Evolutionary conservation across 352 stramenopile genomes (phyloP).

Genomic region (Pythium biforme): DNA sequence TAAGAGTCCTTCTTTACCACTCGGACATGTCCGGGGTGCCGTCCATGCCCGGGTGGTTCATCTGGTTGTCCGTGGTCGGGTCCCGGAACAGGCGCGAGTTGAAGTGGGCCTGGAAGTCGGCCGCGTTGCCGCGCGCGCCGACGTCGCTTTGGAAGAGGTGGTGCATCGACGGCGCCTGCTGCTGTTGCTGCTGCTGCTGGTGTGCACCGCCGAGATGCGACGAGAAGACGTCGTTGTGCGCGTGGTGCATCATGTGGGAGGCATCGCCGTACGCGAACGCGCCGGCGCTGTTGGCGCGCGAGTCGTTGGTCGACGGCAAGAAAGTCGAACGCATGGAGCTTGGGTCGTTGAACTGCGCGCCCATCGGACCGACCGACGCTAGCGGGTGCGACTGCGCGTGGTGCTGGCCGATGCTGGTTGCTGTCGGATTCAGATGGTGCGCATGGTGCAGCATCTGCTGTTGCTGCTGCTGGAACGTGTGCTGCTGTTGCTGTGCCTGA

Average conservation of each 20-base stretch:
- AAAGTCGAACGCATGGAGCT: slow-evolving; percentile 14
- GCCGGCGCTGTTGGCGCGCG: slow-evolving; percentile 9
- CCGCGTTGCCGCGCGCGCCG: slow-evolving; percentile 3
- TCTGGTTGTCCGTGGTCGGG: slow-evolving; percentile 30
- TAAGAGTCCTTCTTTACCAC: slow-evolving; percentile 20
- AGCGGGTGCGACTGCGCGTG: slow-evolving; percentile 14
- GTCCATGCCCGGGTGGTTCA: slow-evolving; percentile 42
- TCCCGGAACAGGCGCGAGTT: slow-evolving; percentile 43
- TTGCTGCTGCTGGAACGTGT: slow-evolving; percentile 25
- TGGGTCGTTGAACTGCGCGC: slow-evolving; percentile 12
- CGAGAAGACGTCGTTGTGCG: slow-evolving; percentile 19
- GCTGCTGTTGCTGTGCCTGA: slow-evolving; percentile 21
- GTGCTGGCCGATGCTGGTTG: slow-evolving; percentile 18
- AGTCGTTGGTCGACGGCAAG: slow-evolving; percentile 15
- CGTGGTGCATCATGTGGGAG: slow-evolving; percentile 23
- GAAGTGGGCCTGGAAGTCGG: slow-evolving; percentile 47
- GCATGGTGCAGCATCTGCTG: slow-evolving; percentile 29
- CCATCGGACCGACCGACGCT: slow-evolving; percentile 13
- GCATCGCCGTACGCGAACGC: slow-evolving; percentile 14
- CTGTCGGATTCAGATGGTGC: slow-evolving; percentile 7
- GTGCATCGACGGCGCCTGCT: slow-evolving; percentile 36
- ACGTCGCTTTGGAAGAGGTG: slow-evolving; percentile 23
- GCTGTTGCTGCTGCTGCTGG: slow-evolving; percentile 31
- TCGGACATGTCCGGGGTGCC: slow-evolving; percentile 58
- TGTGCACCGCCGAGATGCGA: slow-evolving; percentile 5